These are phyloP conservation scores for Aspergillus persii DNA, from an alignment of 2,329 filamentous ascomycete species.

Conservation along the genomic window DNA sequence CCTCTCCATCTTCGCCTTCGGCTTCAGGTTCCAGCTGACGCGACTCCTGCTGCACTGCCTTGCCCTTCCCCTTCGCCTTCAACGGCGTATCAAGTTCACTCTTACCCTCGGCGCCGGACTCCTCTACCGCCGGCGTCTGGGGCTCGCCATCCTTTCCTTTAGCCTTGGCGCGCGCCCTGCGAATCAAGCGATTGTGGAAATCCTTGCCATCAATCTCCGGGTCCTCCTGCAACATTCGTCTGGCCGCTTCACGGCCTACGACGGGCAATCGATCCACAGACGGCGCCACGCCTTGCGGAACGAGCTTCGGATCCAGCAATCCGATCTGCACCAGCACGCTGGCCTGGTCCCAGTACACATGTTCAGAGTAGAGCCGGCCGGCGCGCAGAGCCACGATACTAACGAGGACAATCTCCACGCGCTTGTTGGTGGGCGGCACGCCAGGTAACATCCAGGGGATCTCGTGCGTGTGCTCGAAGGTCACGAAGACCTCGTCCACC, in stretches of 20 bases:
- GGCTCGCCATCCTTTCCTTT: constrained; percentile 9
- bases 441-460: constrained; percentile 61
- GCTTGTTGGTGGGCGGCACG: constrained; percentile 55
- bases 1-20: background rate
- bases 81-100: constrained; percentile 20
- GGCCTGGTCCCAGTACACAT: constrained; percentile 64
- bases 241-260: constrained; percentile 39
- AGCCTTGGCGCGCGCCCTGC: constrained; percentile 20
- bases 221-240: constrained; percentile 41
- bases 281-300: constrained; percentile 45
- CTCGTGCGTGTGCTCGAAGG: constrained; percentile 56
- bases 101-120: constrained; percentile 25
- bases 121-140: constrained; percentile 17
- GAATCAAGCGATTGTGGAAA: constrained; percentile 35
- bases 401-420: constrained; percentile 57
- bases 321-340: constrained; percentile 59
- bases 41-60: constrained; percentile 17
- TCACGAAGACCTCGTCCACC: constrained; percentile 60
- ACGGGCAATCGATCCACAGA: constrained; percentile 40
- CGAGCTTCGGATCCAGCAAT: constrained; percentile 55
- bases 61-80: constrained; percentile 19
- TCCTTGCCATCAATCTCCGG: constrained; percentile 32
- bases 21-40: background rate
- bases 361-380: constrained; percentile 55
- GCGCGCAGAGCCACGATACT: constrained; percentile 56